These are phyloP conservation scores for Leucoagaricus sp. DNA, from an alignment of 1,284 basidiomycete species.

Conservation along the genomic window DNA sequence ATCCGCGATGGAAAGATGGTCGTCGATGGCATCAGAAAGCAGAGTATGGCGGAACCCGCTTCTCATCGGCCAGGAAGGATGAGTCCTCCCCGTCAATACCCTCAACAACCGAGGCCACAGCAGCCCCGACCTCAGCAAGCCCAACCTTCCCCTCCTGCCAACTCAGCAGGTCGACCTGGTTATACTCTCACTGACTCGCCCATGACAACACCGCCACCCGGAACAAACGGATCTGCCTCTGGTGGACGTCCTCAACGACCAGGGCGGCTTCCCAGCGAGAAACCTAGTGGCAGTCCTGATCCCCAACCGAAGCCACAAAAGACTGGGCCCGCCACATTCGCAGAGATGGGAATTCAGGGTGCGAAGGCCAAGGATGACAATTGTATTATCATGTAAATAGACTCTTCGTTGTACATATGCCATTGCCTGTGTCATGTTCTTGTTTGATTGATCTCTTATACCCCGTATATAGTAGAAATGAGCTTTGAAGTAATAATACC, in stretches of 20 bases:
- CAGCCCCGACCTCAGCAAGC: conserved; percentile 13
- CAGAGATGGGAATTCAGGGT: conserved; percentile 88
- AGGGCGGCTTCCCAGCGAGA: not conserved
- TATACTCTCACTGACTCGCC: conserved; percentile 8
- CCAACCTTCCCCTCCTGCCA: not conserved
- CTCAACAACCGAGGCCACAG: conserved; percentile 12
- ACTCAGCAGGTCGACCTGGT: not conserved
- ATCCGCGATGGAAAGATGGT: conserved; percentile 24
- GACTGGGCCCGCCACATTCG: conserved; percentile 72
- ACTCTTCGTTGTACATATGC: too few species aligned
- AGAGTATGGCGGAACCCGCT: conserved; percentile 8
- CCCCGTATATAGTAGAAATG: too few species aligned
- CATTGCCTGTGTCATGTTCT: too few species aligned
- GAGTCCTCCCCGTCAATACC: conserved; percentile 13
- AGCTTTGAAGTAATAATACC: too few species aligned
- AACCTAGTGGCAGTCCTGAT: not conserved
- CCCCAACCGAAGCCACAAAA: conserved; percentile 3
- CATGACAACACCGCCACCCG: not conserved
- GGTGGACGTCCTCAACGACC: not conserved
- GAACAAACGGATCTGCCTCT: too few species aligned
- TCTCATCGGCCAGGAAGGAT: conserved; percentile 23
- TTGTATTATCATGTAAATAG: conserved; percentile 82
- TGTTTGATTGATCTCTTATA: too few species aligned
- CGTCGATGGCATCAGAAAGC: conserved; percentile 43
- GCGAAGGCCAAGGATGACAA: conserved; percentile 77